Evolutionary conservation across 805 yeast genomes (phyloP).

Genomic region (Wickerhamomyces bovis): DNA sequence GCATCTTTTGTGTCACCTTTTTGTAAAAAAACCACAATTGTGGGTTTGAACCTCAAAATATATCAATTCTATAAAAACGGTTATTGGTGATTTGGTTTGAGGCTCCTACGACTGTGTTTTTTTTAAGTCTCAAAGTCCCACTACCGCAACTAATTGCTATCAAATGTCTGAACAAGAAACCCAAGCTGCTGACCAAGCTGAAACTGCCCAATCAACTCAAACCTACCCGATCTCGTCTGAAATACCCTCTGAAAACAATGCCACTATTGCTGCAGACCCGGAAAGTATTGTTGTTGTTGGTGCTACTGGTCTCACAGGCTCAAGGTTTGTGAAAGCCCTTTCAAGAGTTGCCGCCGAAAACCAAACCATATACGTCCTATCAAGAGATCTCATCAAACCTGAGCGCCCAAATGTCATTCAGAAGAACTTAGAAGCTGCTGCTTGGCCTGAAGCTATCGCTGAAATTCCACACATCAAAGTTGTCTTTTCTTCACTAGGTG

Average conservation of each 20-base stretch:
- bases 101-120: too few species aligned
- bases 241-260: not conserved
- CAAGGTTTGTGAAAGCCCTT: slow-evolving; percentile 9
- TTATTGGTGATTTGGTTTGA: too few species aligned
- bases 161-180: not conserved
- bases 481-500: slow-evolving; percentile 14
- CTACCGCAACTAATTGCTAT: not conserved
- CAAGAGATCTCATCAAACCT: slow-evolving; percentile 6
- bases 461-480: slow-evolving; percentile 8
- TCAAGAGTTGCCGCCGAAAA: slow-evolving; percentile 4
- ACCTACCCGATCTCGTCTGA: not conserved
- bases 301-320: slow-evolving; percentile 13
- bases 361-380: slow-evolving; percentile 6
- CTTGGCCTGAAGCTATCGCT: slow-evolving; percentile 8
- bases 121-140: not conserved
- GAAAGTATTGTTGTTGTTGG: slow-evolving; percentile 13
- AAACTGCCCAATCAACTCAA: not conserved
- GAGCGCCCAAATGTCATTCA: slow-evolving; percentile 8
- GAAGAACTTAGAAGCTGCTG: slow-evolving; percentile 9
- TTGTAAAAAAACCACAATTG: not conserved
- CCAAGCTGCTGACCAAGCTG: not conserved
- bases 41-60: not conserved
- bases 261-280: not conserved
- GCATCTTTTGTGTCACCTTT: not conserved
- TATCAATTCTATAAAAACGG: too few species aligned